Base-by-base conservation (phyloP, 2,329 filamentous ascomycete genomes). In the Lachnellula subtilissima region DNA sequence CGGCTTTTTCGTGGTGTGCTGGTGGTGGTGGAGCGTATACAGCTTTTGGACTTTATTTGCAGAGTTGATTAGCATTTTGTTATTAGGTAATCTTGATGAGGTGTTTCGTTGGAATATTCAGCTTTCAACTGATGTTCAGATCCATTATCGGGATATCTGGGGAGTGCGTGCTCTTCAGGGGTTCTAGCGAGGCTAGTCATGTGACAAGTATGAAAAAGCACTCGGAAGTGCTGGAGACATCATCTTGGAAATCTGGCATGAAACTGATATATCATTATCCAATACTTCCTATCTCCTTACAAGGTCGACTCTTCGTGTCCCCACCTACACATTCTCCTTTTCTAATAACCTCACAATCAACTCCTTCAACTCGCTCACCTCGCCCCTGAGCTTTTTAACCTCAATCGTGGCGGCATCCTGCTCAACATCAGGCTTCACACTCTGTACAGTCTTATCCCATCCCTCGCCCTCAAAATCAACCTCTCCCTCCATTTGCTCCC, bases 401-500 rank as follows among this genome's bases (percentile, higher is more conserved):
- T 96, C 91, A 23, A 87, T 60, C n/a, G 90, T 84, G 1, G 87
- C 85, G 11, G 81, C 82, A 60, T 97, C 91, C 35, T 87, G 82
- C 65, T 91, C 87, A 4, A 97, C 82, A 70, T 97, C 91, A 0
- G 91, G 88, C 70, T 85, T 89, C 22, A 83, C 87, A n/a, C 77
- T 74, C 50, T 84, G 79, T 2, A 96, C 91, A 54, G 81, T 86
- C 77, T 94, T 91, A 37, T 81, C 77, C 94, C 94, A 99, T 0
- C 88, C 90, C 59, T 93, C 89, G 0, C 82, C 78, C 67, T 96
- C 89, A 66, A 95, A 89, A 68, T 96, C 88, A 19, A 93, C 70
- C 52, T 88, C 81, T 6, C 77, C 77, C 8, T 78, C 73, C 68
- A 93, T 77, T 70, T 96, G 88, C 74, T 99, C 94, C 94, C 94